Percentiles rank a stretch among this genome's conserved stretches.
phyloP scores from a whole-genome alignment of 2,329 filamentous ascomycete species.

The Talaromyces sp. region DNA sequence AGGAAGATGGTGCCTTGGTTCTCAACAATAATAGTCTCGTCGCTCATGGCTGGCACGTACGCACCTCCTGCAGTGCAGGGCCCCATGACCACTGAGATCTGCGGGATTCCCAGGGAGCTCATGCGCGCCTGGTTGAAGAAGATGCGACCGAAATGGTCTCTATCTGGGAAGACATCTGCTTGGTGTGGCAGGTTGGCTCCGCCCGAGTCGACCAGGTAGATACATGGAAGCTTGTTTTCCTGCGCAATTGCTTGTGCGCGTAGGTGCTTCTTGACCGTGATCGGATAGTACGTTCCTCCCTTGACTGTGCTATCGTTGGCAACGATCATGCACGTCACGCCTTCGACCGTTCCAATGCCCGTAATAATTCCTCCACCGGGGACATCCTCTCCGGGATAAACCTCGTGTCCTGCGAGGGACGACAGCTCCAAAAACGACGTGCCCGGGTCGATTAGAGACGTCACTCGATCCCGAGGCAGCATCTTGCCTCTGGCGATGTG shows the following conservation, averaged over 20 bases:
- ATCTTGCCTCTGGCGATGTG: conserved; percentile 87
- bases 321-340: conserved; percentile 86
- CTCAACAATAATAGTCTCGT: conserved; percentile 94
- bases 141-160: conserved; percentile 92
- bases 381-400: conserved; percentile 84
- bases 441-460: conserved; percentile 80
- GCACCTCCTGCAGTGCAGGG: conserved; percentile 93
- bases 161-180: conserved; percentile 90
- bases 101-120: conserved; percentile 82
- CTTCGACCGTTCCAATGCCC: conserved; percentile 83
- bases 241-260: conserved; percentile 85
- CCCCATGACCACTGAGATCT: conserved; percentile 94
- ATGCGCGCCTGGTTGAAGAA: conserved; percentile 98
- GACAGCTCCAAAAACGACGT: conserved; percentile 92
- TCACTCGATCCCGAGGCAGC: conserved; percentile 84
- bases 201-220: conserved; percentile 94
- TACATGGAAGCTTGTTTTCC: conserved; percentile 78
- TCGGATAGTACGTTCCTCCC: conserved; percentile 92
- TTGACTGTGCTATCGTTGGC: conserved; percentile 97
- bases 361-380: conserved; percentile 90
- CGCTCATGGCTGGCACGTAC: conserved; percentile 95
- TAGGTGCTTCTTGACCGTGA: conserved; percentile 96
- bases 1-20: conserved; percentile 98
- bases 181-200: conserved; percentile 94
- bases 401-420: conserved; percentile 77